These are phyloP conservation scores for Tolypocladium tropicale DNA, from an alignment of 2,329 filamentous ascomycete genomes.

Conservation along the genomic window DNA sequence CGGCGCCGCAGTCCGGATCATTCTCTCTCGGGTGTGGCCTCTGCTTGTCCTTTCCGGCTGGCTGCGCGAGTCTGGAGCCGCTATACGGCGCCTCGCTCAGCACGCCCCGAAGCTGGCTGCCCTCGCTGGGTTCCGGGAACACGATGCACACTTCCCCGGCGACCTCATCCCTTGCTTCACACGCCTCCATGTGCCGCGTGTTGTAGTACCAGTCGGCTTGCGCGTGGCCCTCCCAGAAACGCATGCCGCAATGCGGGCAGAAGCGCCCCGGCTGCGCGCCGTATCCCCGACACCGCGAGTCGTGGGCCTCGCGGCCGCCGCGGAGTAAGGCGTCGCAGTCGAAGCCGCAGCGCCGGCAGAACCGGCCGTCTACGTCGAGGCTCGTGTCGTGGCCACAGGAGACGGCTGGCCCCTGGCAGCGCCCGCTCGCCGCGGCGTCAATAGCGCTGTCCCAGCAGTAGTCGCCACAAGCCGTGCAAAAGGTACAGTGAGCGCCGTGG, in stretches of 20 bases:
- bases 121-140: background rate
- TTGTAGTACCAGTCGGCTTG: slow-evolving; percentile 2
- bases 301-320: background rate
- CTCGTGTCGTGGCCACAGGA: background rate
- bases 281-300: background rate
- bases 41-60: background rate
- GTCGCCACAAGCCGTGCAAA: slow-evolving; percentile 6
- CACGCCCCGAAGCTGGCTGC: background rate
- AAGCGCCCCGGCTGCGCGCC: background rate
- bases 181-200: slow-evolving; percentile 2
- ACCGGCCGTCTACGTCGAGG: background rate
- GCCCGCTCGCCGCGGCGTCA: background rate
- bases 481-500: slow-evolving; percentile 2
- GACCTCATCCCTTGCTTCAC: background rate
- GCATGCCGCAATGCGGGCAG: slow-evolving; percentile 3
- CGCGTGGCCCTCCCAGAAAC: background rate
- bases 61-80: background rate
- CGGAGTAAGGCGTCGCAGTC: background rate
- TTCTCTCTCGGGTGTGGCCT: background rate
- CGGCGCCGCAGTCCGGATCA: background rate
- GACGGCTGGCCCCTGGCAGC: background rate
- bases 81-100: background rate
- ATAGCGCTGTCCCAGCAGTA: background rate
- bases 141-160: background rate
- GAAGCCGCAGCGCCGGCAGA: slow-evolving; percentile 3